phyloP scores from a whole-genome alignment of 805 yeast species.

The Yueomyces sinensis region DNA sequence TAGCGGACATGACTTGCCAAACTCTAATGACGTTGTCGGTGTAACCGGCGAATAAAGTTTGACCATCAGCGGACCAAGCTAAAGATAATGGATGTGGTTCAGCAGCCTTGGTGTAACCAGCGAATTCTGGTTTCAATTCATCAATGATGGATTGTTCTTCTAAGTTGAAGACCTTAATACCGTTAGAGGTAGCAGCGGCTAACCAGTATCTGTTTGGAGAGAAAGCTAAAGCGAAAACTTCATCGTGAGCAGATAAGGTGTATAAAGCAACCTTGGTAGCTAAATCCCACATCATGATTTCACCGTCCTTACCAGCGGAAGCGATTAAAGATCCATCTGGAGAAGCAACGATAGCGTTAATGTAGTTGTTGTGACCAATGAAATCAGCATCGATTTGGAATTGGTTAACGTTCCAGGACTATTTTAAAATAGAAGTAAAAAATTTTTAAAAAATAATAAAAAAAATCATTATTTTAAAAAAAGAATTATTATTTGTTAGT shows the following conservation, averaged over 20 bases:
- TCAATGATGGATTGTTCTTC: slow-evolving; percentile 89
- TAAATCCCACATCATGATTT: slow-evolving; percentile 96
- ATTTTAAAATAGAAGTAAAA: slow-evolving; percentile 7
- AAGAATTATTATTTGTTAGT: slow-evolving; percentile 34
- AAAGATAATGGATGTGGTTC: slow-evolving; percentile 97
- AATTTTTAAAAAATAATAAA: slow-evolving; percentile 13
- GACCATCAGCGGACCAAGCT: slow-evolving; percentile 99
- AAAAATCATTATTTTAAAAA: too few species aligned
- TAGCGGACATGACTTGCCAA: slow-evolving; percentile 96
- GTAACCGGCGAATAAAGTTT: slow-evolving; percentile 99
- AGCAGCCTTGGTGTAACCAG: slow-evolving; percentile 76
- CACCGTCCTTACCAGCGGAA: slow-evolving; percentile 99
- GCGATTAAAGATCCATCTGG: slow-evolving; percentile 99
- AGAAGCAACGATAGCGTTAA: slow-evolving; percentile 90
- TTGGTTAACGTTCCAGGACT: slow-evolving; percentile 91
- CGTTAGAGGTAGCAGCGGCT: slow-evolving; percentile 97
- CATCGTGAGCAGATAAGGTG: slow-evolving; percentile 91
- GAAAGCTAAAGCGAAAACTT: slow-evolving; percentile 97
- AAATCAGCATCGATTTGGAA: slow-evolving; percentile 86
- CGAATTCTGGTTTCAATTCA: slow-evolving; percentile 96
- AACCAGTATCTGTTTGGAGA: slow-evolving; percentile 99
- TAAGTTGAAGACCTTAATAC: slow-evolving; percentile 96
- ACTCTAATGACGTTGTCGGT: slow-evolving; percentile 99
- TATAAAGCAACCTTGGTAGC: slow-evolving; percentile 72
- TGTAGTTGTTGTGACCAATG: slow-evolving; percentile 99